Percentiles rank a stretch among this genome's conserved stretches.
Evolutionary conservation across 2,329 filamentous ascomycete genomes (phyloP).

Genomic region (Fusarium sp.): DNA sequence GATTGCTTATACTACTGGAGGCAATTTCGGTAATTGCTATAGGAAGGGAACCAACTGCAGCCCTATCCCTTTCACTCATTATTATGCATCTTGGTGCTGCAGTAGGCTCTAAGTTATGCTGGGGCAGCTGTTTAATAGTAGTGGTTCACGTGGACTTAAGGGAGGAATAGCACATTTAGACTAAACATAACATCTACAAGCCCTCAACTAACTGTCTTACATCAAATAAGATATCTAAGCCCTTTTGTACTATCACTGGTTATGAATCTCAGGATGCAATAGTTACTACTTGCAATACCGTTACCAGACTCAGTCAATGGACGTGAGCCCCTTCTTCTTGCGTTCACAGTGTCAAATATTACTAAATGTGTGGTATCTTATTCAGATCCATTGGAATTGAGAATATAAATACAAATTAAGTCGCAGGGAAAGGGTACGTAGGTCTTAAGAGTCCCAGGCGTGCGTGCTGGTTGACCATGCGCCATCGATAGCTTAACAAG

Average conservation of each 20-base stretch:
- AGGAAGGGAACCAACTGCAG: background rate
- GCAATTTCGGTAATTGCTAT: background rate
- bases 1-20: background rate
- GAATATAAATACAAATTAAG: background rate
- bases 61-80: background rate
- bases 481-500: no score
- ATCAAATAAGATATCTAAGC: accelerated
- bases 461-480: no score
- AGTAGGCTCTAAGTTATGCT: background rate
- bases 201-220: no score
- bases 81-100: background rate
- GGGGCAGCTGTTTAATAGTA: accelerated
- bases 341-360: no score
- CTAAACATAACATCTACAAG: background rate
- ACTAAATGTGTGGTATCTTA: no score
- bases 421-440: background rate
- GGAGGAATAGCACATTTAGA: background rate
- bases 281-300: background rate
- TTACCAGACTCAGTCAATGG: background rate
- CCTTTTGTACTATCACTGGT: background rate
- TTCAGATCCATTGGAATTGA: no score
- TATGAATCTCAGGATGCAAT: accelerated
- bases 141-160: accelerated
- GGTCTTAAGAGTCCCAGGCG: background rate
- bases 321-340: background rate